Evolutionary conservation across 345 rosid species (phyloP).

Genomic region (Eucalyptus erythrocorys): DNA sequence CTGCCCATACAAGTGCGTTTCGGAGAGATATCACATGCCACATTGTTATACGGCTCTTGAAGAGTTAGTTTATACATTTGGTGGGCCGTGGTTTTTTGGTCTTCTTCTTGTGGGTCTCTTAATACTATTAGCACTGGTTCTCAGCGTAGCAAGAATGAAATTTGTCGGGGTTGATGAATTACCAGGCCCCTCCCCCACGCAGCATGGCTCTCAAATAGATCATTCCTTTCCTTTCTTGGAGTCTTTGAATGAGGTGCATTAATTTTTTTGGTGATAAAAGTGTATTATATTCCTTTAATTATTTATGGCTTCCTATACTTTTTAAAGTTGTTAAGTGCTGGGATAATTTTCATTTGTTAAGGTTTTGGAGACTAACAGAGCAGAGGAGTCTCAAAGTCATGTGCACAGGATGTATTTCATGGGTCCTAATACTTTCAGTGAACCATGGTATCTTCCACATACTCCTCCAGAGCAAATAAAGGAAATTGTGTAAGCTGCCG

Average conservation of each 20-base stretch:
- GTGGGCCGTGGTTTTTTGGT: constrained; percentile 97
- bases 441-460: constrained; percentile 97
- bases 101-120: constrained; percentile 82
- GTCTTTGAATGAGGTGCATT: constrained; percentile 87
- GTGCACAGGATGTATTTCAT: constrained; percentile 96
- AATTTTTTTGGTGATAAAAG: background rate
- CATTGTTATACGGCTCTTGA: constrained; percentile 94
- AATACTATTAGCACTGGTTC: constrained; percentile 85
- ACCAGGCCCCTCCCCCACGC: constrained; percentile 89
- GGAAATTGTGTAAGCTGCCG: constrained; percentile 80
- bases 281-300: background rate
- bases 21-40: constrained; percentile 97
- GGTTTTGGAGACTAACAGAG: constrained; percentile 98
- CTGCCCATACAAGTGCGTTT: constrained; percentile 82
- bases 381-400: constrained; percentile 91
- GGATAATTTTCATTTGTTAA: constrained; percentile 9
- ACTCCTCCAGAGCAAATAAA: constrained; percentile 91
- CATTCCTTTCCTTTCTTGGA: constrained; percentile 98
- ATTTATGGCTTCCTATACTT: background rate
- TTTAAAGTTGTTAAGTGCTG: background rate
- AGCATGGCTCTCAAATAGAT: constrained; percentile 83
- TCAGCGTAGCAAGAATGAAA: constrained; percentile 98
- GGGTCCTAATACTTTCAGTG: constrained; percentile 93
- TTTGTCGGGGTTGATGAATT: constrained; percentile 93
- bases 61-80: constrained; percentile 94